Percentiles rank a stretch among this genome's conserved stretches.
phyloP scores from a whole-genome alignment of 441 rosid genomes.

The Populus trichocarpa region DNA sequence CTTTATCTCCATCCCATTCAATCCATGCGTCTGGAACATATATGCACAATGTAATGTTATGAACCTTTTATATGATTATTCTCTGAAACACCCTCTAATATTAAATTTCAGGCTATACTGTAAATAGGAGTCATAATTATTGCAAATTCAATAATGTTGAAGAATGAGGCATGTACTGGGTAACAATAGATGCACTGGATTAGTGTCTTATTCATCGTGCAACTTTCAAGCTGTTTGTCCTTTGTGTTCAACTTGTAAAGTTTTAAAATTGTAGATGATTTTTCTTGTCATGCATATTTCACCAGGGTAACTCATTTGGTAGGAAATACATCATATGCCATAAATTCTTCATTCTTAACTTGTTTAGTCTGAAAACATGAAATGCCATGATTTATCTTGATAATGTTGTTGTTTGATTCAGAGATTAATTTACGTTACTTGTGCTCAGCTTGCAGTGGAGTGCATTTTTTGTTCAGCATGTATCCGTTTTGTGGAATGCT shows the following conservation, averaged over 20 bases:
- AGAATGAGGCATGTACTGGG: background rate
- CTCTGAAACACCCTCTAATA: background rate
- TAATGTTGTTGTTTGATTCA: constrained; percentile 15
- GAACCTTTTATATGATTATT: background rate
- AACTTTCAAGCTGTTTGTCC: background rate
- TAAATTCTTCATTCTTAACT: background rate
- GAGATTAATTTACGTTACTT: constrained; percentile 19
- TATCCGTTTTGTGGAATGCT: constrained; percentile 97
- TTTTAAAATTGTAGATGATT: background rate
- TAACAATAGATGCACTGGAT: background rate
- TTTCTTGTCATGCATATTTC: background rate
- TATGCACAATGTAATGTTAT: background rate
- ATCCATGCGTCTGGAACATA: background rate
- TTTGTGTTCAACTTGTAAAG: background rate
- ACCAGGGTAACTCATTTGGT: background rate
- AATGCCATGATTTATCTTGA: background rate
- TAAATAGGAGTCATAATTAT: background rate
- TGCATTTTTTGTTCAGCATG: constrained; percentile 99
- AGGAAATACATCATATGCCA: background rate
- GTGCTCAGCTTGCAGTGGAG: constrained; percentile 95
- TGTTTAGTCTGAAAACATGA: background rate
- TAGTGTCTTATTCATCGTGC: background rate
- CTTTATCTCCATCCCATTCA: background rate
- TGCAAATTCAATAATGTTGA: background rate
- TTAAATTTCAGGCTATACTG: background rate